A percentile compares a stretch with the other conserved stretches of the same genome.
Evolutionary conservation across 306 rosid genomes (phyloP).

Genomic region (Cucurbita argyrosperma): DNA sequence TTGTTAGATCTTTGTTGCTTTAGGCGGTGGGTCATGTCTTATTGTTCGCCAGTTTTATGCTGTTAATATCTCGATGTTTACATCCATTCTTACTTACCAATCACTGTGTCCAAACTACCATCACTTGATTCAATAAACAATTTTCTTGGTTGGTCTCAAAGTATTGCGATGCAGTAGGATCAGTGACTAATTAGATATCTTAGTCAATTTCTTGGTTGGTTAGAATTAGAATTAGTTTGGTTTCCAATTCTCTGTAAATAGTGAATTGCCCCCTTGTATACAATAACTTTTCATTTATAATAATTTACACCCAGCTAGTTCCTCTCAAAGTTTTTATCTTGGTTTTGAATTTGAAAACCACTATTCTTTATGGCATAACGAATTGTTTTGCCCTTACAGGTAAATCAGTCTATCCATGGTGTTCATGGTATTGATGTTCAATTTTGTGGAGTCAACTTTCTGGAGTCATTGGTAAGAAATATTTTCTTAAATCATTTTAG

Average conservation of each 20-base stretch:
- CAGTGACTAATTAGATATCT: too few relatives aligned
- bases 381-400: slow-evolving; percentile 40
- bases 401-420: slow-evolving; percentile 72
- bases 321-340: not conserved
- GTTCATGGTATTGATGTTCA: slow-evolving; percentile 71
- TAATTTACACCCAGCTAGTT: not conserved
- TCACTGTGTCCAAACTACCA: not conserved
- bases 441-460: slow-evolving; percentile 64
- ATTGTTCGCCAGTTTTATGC: not conserved
- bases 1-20: too few relatives aligned
- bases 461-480: slow-evolving; percentile 62
- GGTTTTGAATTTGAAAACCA: not conserved
- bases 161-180: too few relatives aligned
- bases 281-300: not conserved
- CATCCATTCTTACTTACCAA: not conserved
- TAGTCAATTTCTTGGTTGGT: not conserved
- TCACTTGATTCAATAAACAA: not conserved
- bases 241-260: not conserved
- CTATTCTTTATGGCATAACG: not conserved
- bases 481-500: slow-evolving; percentile 5
- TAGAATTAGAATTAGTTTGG: not conserved
- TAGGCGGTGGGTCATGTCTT: not conserved
- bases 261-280: not conserved
- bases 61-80: too few relatives aligned
- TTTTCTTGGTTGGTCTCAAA: too few relatives aligned